Conservation (phyloP, 176 grass and related monocot genomes). For the Aegilops bicornis region DNA sequence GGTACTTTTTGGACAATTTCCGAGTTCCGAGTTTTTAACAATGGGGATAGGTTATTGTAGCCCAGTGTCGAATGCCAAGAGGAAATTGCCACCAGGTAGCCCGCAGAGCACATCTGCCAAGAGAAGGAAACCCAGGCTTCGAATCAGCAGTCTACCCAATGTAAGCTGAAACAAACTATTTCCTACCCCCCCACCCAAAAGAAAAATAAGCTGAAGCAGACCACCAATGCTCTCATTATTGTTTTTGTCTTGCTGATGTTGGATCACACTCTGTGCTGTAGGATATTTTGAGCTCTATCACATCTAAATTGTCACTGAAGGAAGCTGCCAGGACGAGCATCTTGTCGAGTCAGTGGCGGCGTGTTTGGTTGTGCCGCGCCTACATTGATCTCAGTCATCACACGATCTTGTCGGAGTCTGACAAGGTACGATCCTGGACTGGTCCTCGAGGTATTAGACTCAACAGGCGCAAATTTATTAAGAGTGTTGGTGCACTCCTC, state of each 20-base stretch:
- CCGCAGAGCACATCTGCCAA: background rate
- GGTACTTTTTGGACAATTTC: background rate
- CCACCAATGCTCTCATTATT: background rate
- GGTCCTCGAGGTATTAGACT: background rate
- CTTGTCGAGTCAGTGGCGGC: background rate
- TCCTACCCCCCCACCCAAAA: no score
- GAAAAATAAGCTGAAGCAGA: no score
- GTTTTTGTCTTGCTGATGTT: background rate
- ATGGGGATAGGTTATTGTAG: background rate
- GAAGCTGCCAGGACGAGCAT: conserved; percentile 18
- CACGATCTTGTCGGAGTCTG: background rate
- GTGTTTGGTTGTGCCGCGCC: conserved; percentile 6
- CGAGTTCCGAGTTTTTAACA: background rate
- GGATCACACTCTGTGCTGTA: background rate
- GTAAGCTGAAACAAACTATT: conserved; percentile 3
- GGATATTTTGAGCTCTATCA: conserved; percentile 1
- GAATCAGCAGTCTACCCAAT: background rate
- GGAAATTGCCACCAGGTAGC: background rate
- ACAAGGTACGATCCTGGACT: background rate
- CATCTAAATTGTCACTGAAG: conserved; percentile 6
- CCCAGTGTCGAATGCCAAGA: background rate
- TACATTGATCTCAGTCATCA: background rate
- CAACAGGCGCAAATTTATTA: background rate
- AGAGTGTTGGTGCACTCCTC: background rate
- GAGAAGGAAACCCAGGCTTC: background rate